Base-by-base conservation (phyloP, 2,329 filamentous ascomycete species). In the Tolypocladium cylindrosporum region DNA sequence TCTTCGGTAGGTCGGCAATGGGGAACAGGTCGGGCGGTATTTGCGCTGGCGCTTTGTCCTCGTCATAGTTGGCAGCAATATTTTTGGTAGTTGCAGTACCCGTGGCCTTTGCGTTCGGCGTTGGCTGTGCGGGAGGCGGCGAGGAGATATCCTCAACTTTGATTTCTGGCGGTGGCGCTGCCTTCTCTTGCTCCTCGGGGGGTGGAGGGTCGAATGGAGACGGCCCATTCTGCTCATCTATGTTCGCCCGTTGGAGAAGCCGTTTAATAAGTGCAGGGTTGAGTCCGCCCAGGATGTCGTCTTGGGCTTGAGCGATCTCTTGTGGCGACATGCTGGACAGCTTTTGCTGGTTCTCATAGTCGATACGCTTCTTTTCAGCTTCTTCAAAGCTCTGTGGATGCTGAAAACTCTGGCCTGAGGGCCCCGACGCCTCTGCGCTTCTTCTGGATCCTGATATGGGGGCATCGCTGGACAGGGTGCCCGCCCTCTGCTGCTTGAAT, bases 281-380 rank as follows among this genome's bases (percentile, higher is more conserved):
- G 57, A 97, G 73, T 9, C 82, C 84, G n/a, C 79, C 80, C 69
- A 96, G 79, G n/a, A 99, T 76, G 63, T 97, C 93, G 59, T 84
- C 79, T 50, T 88, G 84, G 60, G 94, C 91, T 64, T 87, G 79
- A 61, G 89, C 85, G 59, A 97, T 96, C 72, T 97, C 90, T 42
- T 84, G 82, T 0, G 84, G 75, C 1, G 88, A 89, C 94, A 99
- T 97, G 34, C 79, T 77, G 16, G 85, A 86, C 53, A 99, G 72
- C 60, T 82, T 83, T 59, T 85, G 80, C 51, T 75, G 83, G 67
- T 97, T 99, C 70, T 97, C 91, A 63, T 85, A 80, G 66, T 93
- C 89, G 69, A 99, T 97, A 6, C 81, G 78, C 61, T 76, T 75
- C 66, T 83, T 85, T 67, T 96, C 91, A 50, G 80, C 77, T 13